A percentile compares a stretch with the other conserved stretches of the same genome.
phyloP scores from a whole-genome alignment of 495 filamentous ascomycete species.

The Xylaria telfairii region DNA sequence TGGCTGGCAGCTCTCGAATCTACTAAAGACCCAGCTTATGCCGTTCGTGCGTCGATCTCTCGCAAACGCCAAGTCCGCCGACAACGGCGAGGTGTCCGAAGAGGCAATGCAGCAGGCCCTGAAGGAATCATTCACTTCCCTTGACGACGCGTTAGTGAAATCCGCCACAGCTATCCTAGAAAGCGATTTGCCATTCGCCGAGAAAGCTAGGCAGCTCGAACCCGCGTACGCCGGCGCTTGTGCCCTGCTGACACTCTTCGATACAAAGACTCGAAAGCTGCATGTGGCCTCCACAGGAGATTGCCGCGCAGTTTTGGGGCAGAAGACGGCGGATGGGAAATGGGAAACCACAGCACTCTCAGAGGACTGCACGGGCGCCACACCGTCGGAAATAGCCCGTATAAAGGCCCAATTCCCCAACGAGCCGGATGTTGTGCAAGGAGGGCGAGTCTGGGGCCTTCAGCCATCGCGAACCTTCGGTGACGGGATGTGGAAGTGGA shows the following conservation, averaged over 20 bases:
- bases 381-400: conserved; percentile 56
- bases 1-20: conserved; percentile 51
- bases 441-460: conserved; percentile 63
- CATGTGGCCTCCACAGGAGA: conserved; percentile 66
- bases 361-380: conserved; percentile 64
- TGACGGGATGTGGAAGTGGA: conserved; percentile 69
- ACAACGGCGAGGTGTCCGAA: conserved; percentile 27
- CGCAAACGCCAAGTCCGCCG: conserved; percentile 31
- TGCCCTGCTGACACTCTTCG: conserved; percentile 63
- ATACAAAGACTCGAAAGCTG: conserved; percentile 53
- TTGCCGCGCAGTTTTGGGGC: conserved; percentile 66
- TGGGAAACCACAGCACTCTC: conserved; percentile 61
- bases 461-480: conserved; percentile 67
- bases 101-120: conserved; percentile 50
- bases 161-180: conserved; percentile 45
- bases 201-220: conserved; percentile 36
- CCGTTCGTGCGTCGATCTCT: conserved; percentile 49
- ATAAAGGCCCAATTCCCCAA: conserved; percentile 62
- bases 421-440: conserved; percentile 59
- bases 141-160: conserved; percentile 59
- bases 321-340: conserved; percentile 46
- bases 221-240: conserved; percentile 64
- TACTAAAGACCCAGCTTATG: conserved; percentile 49
- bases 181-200: conserved; percentile 33
- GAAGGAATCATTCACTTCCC: conserved; percentile 51